phyloP scores from a whole-genome alignment of 164 flowering plant species.

The Magnolia officinalis region DNA sequence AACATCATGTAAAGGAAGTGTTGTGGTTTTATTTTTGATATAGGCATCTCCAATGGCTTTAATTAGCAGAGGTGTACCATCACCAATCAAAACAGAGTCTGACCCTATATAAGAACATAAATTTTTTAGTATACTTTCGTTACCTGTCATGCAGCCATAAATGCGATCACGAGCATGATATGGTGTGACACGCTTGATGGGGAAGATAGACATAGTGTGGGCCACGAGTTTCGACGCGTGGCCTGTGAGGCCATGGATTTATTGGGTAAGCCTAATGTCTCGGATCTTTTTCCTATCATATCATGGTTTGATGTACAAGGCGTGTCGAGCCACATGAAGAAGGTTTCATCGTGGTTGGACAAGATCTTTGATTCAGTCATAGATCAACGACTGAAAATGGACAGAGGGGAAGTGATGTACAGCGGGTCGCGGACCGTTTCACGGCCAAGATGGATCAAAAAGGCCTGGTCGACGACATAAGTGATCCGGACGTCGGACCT shows the following conservation, averaged over 20 bases:
- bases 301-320: conserved; percentile 58
- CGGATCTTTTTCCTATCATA: conserved; percentile 46
- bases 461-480: too few species aligned
- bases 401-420: too few species aligned
- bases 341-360: conserved; percentile 23
- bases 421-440: too few species aligned
- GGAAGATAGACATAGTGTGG: conserved; percentile 24
- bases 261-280: conserved; percentile 45
- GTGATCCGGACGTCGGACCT: too few species aligned
- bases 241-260: conserved; percentile 27
- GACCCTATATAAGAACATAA: too few species aligned
- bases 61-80: too few species aligned
- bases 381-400: background rate
- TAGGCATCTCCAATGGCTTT: too few species aligned
- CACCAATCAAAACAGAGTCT: too few species aligned
- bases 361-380: conserved; percentile 20
- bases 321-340: conserved; percentile 22
- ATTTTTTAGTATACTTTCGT: too few species aligned
- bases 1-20: too few species aligned
- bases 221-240: conserved; percentile 35
- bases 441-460: too few species aligned
- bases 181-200: conserved; percentile 48
- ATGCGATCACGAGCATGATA: conserved; percentile 41
- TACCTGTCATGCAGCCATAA: conserved; percentile 14
- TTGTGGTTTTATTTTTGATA: too few species aligned